Evolutionary conservation across 805 yeast species (phyloP), one percentile per base, ranked within the genome.

Genomic region (Ogataea saltuana): DNA sequence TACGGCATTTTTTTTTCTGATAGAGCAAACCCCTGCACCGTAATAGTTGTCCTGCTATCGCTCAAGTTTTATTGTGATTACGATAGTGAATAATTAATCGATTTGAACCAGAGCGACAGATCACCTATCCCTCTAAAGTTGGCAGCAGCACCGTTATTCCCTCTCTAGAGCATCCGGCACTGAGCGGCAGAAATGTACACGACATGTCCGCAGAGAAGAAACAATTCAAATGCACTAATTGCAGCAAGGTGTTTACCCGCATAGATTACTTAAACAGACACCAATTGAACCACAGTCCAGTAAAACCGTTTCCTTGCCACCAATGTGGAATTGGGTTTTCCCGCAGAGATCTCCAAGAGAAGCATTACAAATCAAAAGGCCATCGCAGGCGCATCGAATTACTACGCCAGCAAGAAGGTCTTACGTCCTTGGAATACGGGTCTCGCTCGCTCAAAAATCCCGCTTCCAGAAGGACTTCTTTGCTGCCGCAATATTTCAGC

Each of bases 271-370:
- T 65, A 3, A 42, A 50, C 15, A 35, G 70, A 27, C 70, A 65
- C 41, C 64, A 59, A 34, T 51, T 54, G 10, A 65, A 63, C 41
- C 70, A 65, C 45, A 47, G 54, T 3, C 28, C 39, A 2, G 52
- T 59, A 6, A 56, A 58, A 28, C 68, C 66, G 2, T 64, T 50
- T 33, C 30, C 44, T 2, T 65, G 70, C 36, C 32, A 30, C 2
- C 48, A 54, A 12, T 65, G 70, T 41, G 36, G 49, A 4, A 39
- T 51, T 4, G 39, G 52, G 2, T 65, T 64, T 48, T 60, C 68
- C 5, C 48, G 70, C 34, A 56, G 55, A 25, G 70, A 65, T 39
- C 44, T 65, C 11, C 40, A 60, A n/a, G 63, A 59, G 13, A 65
- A 65, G 49, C 66, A 62, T 33, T 49, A 39, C 15, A 48, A 40